phyloP scores from a whole-genome alignment of 495 filamentous ascomycete species.

The Glutinoglossum americanum region DNA sequence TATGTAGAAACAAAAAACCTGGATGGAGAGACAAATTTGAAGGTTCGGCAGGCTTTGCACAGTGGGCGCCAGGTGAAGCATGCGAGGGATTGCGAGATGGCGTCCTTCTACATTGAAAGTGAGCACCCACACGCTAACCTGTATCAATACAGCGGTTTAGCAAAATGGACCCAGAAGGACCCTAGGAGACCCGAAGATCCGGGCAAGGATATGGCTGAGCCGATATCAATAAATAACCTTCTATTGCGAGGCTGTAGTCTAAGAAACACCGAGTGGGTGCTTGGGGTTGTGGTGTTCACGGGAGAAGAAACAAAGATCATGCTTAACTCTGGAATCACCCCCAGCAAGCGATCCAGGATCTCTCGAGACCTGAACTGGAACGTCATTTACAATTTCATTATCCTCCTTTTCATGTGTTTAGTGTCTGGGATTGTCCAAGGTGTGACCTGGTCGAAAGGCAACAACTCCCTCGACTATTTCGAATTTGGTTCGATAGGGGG shows the following conservation, averaged over 20 bases:
- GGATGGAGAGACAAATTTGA: conserved; percentile 95
- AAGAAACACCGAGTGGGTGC: conserved; percentile 88
- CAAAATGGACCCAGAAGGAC: conserved; percentile 66
- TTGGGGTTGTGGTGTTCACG: conserved; percentile 92
- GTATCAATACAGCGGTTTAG: conserved; percentile 76
- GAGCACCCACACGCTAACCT: conserved; percentile 83
- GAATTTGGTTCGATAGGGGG: conserved; percentile 73
- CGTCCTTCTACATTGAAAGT: conserved; percentile 75
- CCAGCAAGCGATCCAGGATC: conserved; percentile 79
- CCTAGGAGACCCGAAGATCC: conserved; percentile 33
- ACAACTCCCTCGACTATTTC: conserved; percentile 62
- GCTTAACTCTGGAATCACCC: conserved; percentile 96
- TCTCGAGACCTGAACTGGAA: conserved; percentile 90
- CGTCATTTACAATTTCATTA: conserved; percentile 88
- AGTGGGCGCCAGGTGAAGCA: conserved; percentile 70
- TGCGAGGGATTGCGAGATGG: conserved; percentile 73
- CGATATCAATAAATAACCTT: conserved; percentile 84
- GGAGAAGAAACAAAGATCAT: conserved; percentile 98
- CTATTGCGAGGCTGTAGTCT: conserved; percentile 83
- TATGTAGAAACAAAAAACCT: conserved; percentile 97
- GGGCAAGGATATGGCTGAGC: conserved; percentile 64
- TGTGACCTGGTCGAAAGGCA: conserved; percentile 47
- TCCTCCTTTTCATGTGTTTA: conserved; percentile 80
- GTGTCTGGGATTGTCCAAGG: conserved; percentile 71
- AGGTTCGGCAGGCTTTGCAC: conserved; percentile 78